Base-by-base conservation (phyloP, 2,329 filamentous ascomycete species). In the Talaromyces atroroseus region DNA sequence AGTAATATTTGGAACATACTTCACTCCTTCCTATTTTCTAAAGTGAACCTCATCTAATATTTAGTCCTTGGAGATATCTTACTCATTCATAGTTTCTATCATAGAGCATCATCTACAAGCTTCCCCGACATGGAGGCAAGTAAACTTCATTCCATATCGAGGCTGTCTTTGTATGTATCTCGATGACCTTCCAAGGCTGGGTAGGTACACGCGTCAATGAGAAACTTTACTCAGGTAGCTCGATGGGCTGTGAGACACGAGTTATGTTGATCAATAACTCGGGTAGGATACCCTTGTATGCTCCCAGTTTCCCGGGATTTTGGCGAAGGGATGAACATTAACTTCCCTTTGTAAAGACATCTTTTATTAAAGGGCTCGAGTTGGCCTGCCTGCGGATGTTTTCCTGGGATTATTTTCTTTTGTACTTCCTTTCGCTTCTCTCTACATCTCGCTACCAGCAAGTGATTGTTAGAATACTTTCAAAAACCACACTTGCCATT, bases 231-330 rank as follows among this genome's bases (percentile, higher is more conserved):
- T 3, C 14, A 36, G 14, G 5, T 36, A 36, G 12, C 2, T 16
- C 14, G 14, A 3, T 16, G 23, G 40, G 38, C 38, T 21, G 38
- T 18, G 40, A 44, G 40, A 21, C 40, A 44, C 16, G 6, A 44
- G 40, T 44, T 44, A 53, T 53, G 51, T 53, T 53, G 51, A 53
- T 53, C 51, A 53, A 53, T 53, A 53, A 26, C 42, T 53, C 7
- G 20, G 21, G 50, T 14, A 46, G 40, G 50, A 34, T 32, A 16
- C 44, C 45, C 26, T 8, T 29, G 32, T 16, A 45, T 23, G 10
- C 6, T 29, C 45, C 26, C 45, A 47, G 16, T 26, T 47, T 47
- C 21, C 24, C 44, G 40, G 12, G 45, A 49, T 45, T 53, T 46
- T 20, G 49, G 18, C 40, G 8, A 44, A 44, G 18, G 40, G 40